Base-by-base conservation (phyloP, 1,284 basidiomycete genomes). In the Ceratobasidium sp. region DNA sequence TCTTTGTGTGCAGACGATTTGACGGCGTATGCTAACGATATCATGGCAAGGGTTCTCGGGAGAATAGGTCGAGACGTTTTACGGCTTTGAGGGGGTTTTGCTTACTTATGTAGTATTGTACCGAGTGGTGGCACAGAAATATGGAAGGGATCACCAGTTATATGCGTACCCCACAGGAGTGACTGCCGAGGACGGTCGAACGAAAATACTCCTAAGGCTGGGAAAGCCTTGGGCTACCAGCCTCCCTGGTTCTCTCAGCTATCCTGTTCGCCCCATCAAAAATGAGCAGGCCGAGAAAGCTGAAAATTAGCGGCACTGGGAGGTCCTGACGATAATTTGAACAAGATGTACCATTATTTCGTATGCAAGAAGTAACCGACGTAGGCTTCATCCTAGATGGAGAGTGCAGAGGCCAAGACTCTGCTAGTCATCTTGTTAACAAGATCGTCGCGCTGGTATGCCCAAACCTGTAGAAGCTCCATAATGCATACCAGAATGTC, bases 1-100 rank as follows among this genome's bases (percentile, higher is more conserved):
- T 69, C 65, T 16, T 43, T 69, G 46, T 69, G 65, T 30, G 65
- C 52, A 2, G 65, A 58, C 23, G 23, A n/a, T 39, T 58, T 62
- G 58, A 60, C 39, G 5, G 18, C 3, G 23, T 36, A 45, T 23
- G 58, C 58, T 12, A 60, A 43, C 23, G 39, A 18, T 14, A 18
- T 60, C 10, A 60, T 60, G 58, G 39, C n/a, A 2, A 23, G 12
- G 21, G 23, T 60, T 3, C 58, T 60, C 18, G 36, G 39, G 10
- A 16, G 28, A 14, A 60, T 60, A 21, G 21, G 58, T 26, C 39
- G 39, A 5, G 58, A 26, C 18, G 36, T 60, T 28, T 39, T 60
- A 26, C 28, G 16, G 32, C 43, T 45, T 39, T 18, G 43, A 45
- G 18, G 9, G 43, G 16, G 4, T 39, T 14, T 6, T 39, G 36